Base-by-base conservation (phyloP, 495 filamentous ascomycete genomes). In the Diplogelasinospora grovesii region DNA sequence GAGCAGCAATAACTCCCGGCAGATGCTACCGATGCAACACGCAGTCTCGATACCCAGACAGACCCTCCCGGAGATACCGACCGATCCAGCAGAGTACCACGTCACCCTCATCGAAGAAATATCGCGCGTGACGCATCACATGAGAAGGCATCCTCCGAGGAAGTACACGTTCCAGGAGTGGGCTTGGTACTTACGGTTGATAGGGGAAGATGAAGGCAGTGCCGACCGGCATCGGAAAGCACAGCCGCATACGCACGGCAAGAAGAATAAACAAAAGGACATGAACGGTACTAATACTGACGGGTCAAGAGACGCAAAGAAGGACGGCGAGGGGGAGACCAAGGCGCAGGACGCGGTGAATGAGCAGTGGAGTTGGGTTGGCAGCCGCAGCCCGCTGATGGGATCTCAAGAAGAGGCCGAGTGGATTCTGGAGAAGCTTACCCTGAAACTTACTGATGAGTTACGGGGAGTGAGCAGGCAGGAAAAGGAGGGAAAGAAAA, bases 151-250 rank as follows among this genome's bases (percentile, higher is more conserved):
- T 13, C 77, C 80, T 6, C 72, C 77, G 0, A 76, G 78, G 34
- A 74, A 80, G 54, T 95, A 90, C 58, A 71, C 74, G 10, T 93
- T 85, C 54, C 63, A 78, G 7, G 86, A 93, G 55, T 95, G 88
- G 88, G 77, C 79, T 7, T 86, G 80, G 63, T 93, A 79, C 53
- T 72, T 95, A 14, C 71, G 70, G 18, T 70, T 95, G 2, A 71
- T 90, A 11, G 86, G 85, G 11, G 77, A 86, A 55, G 74, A 89
- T 49, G 78, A 82, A 52, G 59, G 59, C 20, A 56, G 64, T 48
- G 57, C 61, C 25, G 54, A 61, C 8, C 64, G 50, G 29, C 73
- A 78, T 43, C 49, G 63, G 7, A 48, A 52, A 36, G 46, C 45
- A 2, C 39, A 39, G 20, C 31, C 41, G 11, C 36, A 43, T 4